Conservation (phyloP, 371 early-diverging fungal genomes). For the Nematocida ausubeli region DNA sequence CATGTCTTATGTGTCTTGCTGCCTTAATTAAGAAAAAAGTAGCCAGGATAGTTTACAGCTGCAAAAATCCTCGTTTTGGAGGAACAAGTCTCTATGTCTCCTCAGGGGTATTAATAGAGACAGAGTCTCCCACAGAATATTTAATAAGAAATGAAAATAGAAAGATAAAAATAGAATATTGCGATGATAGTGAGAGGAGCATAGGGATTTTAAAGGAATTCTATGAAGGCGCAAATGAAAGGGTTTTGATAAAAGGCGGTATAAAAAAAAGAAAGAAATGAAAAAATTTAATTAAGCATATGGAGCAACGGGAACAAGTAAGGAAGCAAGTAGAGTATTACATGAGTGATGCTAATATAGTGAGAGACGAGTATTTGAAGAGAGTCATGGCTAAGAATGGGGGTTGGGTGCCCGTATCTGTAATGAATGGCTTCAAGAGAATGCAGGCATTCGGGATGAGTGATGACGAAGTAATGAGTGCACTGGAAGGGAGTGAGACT, state of each 20-base stretch:
- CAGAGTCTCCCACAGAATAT: background rate
- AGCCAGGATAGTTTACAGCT: slow-evolving; percentile 59
- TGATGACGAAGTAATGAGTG: slow-evolving; percentile 54
- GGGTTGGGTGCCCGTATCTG: slow-evolving; percentile 56
- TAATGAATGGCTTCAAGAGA: slow-evolving; percentile 63
- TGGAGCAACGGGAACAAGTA: slow-evolving; percentile 11
- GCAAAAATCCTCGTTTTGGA: slow-evolving; percentile 67
- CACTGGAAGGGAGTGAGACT: slow-evolving; percentile 47
- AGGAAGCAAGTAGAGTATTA: slow-evolving; percentile 67
- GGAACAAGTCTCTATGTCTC: slow-evolving; percentile 36
- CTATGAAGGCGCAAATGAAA: slow-evolving; percentile 28
- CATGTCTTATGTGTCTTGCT: slow-evolving; percentile 94
- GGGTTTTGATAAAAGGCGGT: slow-evolving; percentile 48
- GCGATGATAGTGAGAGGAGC: too few species aligned
- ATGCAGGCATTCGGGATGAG: slow-evolving; percentile 54
- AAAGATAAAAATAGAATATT: too few species aligned
- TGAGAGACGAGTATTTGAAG: slow-evolving; percentile 65
- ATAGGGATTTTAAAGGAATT: slow-evolving; percentile 37
- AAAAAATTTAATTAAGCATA: slow-evolving; percentile 42
- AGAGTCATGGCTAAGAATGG: slow-evolving; percentile 52
- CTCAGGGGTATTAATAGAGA: background rate
- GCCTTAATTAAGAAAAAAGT: slow-evolving; percentile 70
- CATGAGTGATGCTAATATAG: slow-evolving; percentile 67
- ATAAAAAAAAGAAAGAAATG: slow-evolving; percentile 5
- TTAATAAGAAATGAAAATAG: background rate